Conservation (phyloP, 805 yeast species). For the Candida qinlingensis region DNA sequence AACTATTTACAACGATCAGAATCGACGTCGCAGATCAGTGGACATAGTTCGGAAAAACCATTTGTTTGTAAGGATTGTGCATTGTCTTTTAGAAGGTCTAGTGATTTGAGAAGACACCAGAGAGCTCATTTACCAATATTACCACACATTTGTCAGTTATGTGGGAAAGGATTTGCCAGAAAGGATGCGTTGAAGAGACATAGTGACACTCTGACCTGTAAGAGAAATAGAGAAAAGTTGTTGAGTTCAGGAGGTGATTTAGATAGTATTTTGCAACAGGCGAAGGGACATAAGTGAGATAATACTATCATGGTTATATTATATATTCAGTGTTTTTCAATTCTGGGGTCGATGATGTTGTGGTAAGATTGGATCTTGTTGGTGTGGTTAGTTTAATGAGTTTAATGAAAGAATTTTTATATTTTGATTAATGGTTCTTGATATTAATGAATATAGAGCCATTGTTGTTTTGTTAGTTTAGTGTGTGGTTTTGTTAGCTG, state of each 20-base stretch:
- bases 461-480: background rate
- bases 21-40: slow-evolving; percentile 5
- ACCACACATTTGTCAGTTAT: slow-evolving; percentile 68
- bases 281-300: slow-evolving; percentile 1
- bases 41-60: slow-evolving; percentile 28
- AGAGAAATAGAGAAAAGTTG: slow-evolving; percentile 58
- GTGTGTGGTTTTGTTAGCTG: background rate
- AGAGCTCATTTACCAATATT: slow-evolving; percentile 67
- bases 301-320: too few species aligned
- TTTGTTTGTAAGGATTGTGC: slow-evolving; percentile 57
- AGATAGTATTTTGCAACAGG: slow-evolving; percentile 27
- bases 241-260: slow-evolving; percentile 32
- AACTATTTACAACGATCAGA: background rate
- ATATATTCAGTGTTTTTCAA: too few species aligned
- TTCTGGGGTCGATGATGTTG: too few species aligned
- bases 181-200: slow-evolving; percentile 80
- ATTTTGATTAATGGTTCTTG: too few species aligned
- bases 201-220: slow-evolving; percentile 68
- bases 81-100: slow-evolving; percentile 58
- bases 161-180: slow-evolving; percentile 81
- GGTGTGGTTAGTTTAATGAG: too few species aligned
- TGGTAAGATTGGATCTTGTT: too few species aligned
- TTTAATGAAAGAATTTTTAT: too few species aligned
- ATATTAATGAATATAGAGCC: too few species aligned
- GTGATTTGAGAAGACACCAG: slow-evolving; percentile 70